Base-by-base conservation (phyloP, 2,329 filamentous ascomycete genomes). In the Stagonosporopsis chrysanthemi region DNA sequence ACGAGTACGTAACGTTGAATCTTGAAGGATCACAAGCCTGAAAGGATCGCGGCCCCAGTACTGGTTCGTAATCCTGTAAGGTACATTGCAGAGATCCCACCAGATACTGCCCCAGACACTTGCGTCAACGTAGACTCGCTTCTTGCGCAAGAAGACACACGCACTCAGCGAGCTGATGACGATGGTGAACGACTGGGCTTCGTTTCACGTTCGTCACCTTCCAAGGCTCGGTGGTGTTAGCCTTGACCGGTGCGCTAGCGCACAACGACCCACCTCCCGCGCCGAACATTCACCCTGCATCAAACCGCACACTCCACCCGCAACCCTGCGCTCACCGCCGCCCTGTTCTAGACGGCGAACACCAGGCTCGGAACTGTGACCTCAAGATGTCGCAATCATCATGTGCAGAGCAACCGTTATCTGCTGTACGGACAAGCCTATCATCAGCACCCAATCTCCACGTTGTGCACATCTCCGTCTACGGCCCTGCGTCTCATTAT, bases 271-370 rank as follows among this genome's bases (percentile, higher is more conserved):
- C 54, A 52, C 54, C 41, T n/a, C 36, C 53, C 47, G 53, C 42
- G 31, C 42, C 31, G 29, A 47, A 39, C 54, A 33, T 26, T 35
- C n/a, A 36, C 54, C 48, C 54, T 57, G 54, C 48, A 49, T 52
- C 15, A 23, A 36, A 17, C 39, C 43, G 31, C 47, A 28, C 15
- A 24, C 44, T 23, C 31, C 19, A 47, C 24, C 42, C 43, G 26
- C 6, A n/a, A 47, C 40, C 23, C 33, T 33, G 42, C 54, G 23
- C 31, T 52, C 39, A 49, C 48, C 48, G 43, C 48, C 33, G 43
- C 26, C n/a, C 24, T 33, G 12, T 1, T 24, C 45, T 19, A 22
- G 36, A 22, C 17, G 8, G 14, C 17, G 17, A 33, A 22, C 8
- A 39, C 19, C 17, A 22, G 17, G 36, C 9, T 22, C 12, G 36